A percentile compares a stretch with the other conserved stretches of the same genome.
Conservation (phyloP, 805 yeast species). For the Pichia manshurica region DNA sequence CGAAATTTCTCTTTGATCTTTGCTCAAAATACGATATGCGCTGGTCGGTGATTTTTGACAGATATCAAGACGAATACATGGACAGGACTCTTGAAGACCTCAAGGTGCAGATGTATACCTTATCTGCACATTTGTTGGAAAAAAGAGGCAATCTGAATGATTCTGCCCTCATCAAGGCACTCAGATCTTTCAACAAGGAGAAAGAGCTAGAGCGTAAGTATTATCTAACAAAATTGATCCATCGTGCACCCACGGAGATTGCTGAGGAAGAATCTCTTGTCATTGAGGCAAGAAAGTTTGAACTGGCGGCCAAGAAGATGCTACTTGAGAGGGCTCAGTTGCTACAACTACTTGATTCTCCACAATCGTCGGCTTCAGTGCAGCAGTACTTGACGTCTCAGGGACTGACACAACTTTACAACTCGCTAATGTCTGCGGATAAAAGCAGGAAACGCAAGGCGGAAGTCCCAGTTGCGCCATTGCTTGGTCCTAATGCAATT, state of each 20-base stretch:
- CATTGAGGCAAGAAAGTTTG: conserved; percentile 88
- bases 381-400: conserved; percentile 77
- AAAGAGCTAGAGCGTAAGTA: conserved; percentile 76
- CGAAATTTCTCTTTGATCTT: conserved; percentile 68
- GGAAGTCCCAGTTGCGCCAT: conserved; percentile 52
- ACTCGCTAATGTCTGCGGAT: conserved; percentile 64
- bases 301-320: conserved; percentile 86
- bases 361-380: conserved; percentile 70
- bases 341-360: conserved; percentile 77
- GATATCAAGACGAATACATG: conserved; percentile 38
- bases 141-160: conserved; percentile 34
- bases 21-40: conserved; percentile 55
- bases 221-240: conserved; percentile 68
- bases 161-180: conserved; percentile 47
- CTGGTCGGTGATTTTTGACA: conserved; percentile 64
- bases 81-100: conserved; percentile 72
- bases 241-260: conserved; percentile 89
- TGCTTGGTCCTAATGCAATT: conserved; percentile 51
- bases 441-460: conserved; percentile 52
- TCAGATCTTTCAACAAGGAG: conserved; percentile 58
- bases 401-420: conserved; percentile 83
- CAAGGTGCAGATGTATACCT: conserved; percentile 72
- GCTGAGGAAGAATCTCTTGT: conserved; percentile 96
- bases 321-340: conserved; percentile 75
- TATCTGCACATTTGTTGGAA: conserved; percentile 51